These are phyloP conservation scores for Erucastrum elatum DNA, from an alignment of 345 rosid genomes.

Conservation along the genomic window DNA sequence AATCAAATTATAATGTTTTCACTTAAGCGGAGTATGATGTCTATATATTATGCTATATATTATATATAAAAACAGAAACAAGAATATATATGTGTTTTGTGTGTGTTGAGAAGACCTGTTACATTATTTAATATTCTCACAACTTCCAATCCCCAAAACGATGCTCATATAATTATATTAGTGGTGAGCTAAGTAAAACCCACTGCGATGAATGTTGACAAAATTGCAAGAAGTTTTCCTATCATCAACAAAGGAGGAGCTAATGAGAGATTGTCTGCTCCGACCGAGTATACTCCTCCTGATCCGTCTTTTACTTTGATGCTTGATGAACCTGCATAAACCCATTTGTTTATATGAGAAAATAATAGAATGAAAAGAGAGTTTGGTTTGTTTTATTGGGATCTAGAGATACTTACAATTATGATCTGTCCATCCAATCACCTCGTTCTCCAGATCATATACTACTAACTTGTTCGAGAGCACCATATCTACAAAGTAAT, in stretches of 20 bases:
- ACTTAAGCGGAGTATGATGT: neutral
- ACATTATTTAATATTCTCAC: neutral
- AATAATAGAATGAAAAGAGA: neutral
- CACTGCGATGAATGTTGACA: neutral
- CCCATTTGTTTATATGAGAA: neutral
- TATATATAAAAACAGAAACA: neutral
- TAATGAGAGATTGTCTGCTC: neutral
- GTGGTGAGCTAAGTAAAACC: neutral
- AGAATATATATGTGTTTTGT: neutral
- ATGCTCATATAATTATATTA: neutral
- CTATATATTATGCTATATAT: neutral
- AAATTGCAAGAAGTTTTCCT: neutral
- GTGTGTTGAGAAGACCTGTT: neutral
- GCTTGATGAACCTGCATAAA: neutral
- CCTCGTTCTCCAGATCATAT: neutral
- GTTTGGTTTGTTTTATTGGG: neutral
- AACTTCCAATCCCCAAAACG: neutral
- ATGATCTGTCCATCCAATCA: neutral
- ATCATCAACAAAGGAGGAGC: neutral
- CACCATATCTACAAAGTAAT: neutral
- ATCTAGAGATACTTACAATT: neutral
- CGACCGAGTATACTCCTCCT: neutral
- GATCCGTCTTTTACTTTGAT: neutral
- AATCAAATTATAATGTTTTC: no score
- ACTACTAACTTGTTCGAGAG: neutral